Evolutionary conservation across 352 stramenopile genomes (phyloP).

Genomic region (Phytophthora agathidicida): DNA sequence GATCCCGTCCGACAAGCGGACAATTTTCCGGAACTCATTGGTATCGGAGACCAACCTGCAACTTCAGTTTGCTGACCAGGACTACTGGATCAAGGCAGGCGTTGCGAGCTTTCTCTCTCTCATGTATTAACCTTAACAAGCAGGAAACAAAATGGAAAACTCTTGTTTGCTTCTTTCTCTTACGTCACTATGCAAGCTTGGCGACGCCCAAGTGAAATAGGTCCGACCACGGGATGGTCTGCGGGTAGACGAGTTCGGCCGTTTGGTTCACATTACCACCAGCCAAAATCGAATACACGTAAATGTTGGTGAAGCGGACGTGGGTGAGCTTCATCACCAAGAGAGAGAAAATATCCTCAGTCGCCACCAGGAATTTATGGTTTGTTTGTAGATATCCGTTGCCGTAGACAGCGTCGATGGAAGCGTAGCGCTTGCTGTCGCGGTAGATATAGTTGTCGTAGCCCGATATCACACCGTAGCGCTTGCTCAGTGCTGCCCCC

Average conservation of each 20-base stretch:
- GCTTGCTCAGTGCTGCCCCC: slow-evolving; percentile 21
- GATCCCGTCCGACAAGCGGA: slow-evolving; percentile 84
- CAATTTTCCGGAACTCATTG: slow-evolving; percentile 85
- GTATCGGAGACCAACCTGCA: slow-evolving; percentile 94
- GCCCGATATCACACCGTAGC: slow-evolving; percentile 38
- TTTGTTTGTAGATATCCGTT: slow-evolving; percentile 43
- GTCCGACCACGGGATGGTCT: slow-evolving; percentile 28
- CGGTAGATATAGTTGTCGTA: slow-evolving; percentile 47
- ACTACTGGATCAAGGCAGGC: slow-evolving; percentile 96
- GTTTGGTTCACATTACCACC: slow-evolving; percentile 39
- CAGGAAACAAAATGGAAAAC: not conserved
- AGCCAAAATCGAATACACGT: slow-evolving; percentile 35
- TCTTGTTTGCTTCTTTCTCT: no score
- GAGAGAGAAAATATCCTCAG: slow-evolving; percentile 35
- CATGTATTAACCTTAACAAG: slow-evolving; percentile 70
- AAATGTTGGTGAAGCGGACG: slow-evolving; percentile 34
- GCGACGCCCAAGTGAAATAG: slow-evolving; percentile 23
- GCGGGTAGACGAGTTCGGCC: slow-evolving; percentile 32
- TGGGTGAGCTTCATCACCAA: slow-evolving; percentile 38
- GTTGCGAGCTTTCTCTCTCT: slow-evolving; percentile 94
- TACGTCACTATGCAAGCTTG: slow-evolving; percentile 31
- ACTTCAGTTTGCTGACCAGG: slow-evolving; percentile 91
- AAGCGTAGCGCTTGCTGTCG: slow-evolving; percentile 39
- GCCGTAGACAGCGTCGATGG: slow-evolving; percentile 42
- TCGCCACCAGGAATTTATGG: slow-evolving; percentile 40